Evolutionary conservation across 345 rosid genomes (phyloP).

Genomic region (Populus alba): DNA sequence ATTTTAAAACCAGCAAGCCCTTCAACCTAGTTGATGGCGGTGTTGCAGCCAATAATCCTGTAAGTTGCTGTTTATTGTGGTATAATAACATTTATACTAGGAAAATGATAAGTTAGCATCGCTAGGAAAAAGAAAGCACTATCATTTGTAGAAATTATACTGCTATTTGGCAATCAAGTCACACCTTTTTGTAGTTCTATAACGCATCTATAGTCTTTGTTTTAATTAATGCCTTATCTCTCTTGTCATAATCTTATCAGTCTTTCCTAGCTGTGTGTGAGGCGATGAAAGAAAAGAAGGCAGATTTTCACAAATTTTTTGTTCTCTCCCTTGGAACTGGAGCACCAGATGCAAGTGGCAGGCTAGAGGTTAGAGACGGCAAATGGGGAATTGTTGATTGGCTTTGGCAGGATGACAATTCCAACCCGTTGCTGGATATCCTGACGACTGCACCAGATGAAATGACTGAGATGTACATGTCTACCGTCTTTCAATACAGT

Average conservation of each 20-base stretch:
- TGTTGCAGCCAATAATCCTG: slow-evolving; percentile 12
- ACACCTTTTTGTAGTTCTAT: background rate
- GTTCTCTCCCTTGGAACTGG: slow-evolving; percentile 17
- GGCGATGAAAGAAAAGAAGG: background rate
- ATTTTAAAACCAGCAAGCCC: slow-evolving; percentile 8
- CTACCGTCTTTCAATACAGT: slow-evolving; percentile 7
- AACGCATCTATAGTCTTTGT: background rate
- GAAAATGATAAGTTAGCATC: background rate
- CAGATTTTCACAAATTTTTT: slow-evolving; percentile 1
- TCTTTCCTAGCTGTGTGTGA: slow-evolving; percentile 8
- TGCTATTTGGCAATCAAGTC: too few species aligned
- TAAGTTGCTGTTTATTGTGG: too few species aligned
- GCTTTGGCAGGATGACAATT: slow-evolving; percentile 9
- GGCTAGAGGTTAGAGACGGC: slow-evolving; percentile 7
- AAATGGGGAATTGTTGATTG: slow-evolving; percentile 18
- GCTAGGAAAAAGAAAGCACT: too few species aligned
- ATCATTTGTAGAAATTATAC: too few species aligned
- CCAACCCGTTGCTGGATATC: slow-evolving; percentile 9
- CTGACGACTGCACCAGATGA: slow-evolving; percentile 9
- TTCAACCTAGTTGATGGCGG: slow-evolving; percentile 24
- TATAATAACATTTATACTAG: background rate
- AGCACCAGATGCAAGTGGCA: slow-evolving; percentile 2
- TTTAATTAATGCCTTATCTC: background rate
- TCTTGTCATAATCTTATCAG: background rate
- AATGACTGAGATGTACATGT: slow-evolving; percentile 7